Evolutionary conservation across 2,329 filamentous ascomycete species (phyloP).

Genomic region (Westerdykella sp.): DNA sequence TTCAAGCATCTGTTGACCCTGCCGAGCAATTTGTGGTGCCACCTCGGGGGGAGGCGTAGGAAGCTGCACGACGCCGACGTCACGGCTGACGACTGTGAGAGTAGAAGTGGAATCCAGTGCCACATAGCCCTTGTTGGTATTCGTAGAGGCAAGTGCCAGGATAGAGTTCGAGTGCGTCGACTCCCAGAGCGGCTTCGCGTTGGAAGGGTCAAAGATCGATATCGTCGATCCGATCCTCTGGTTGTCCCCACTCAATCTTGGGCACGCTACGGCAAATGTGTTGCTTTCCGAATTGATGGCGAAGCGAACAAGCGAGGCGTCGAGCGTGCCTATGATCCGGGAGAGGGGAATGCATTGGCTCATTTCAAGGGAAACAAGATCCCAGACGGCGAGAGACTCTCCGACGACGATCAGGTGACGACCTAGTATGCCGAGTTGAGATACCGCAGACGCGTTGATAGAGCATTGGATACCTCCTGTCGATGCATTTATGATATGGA

Average conservation of each 20-base stretch:
- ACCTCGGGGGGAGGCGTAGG: constrained; percentile 25
- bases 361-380: constrained; percentile 73
- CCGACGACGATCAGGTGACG: constrained; percentile 71
- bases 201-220: constrained; percentile 60
- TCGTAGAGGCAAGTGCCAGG: constrained; percentile 60
- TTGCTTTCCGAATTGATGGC: constrained; percentile 58
- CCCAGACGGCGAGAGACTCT: constrained; percentile 68
- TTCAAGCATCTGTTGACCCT: constrained; percentile 18
- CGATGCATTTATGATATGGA: constrained; percentile 71
- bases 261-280: constrained; percentile 40
- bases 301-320: constrained; percentile 49
- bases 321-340: constrained; percentile 29
- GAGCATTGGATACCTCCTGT: constrained; percentile 61
- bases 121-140: constrained; percentile 64
- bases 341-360: constrained; percentile 53
- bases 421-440: constrained; percentile 64
- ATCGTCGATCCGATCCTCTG: constrained; percentile 43
- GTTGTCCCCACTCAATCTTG: constrained; percentile 31
- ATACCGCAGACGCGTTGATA: constrained; percentile 59
- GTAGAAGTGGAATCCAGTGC: constrained; percentile 70
- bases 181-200: constrained; percentile 54
- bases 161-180: constrained; percentile 52
- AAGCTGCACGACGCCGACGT: constrained; percentile 19
- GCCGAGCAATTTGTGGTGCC: too few species aligned
- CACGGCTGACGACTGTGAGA: constrained; percentile 48